phyloP scores from a whole-genome alignment of 2,329 filamentous ascomycete species.

The Chalaropsis ovoidea region DNA sequence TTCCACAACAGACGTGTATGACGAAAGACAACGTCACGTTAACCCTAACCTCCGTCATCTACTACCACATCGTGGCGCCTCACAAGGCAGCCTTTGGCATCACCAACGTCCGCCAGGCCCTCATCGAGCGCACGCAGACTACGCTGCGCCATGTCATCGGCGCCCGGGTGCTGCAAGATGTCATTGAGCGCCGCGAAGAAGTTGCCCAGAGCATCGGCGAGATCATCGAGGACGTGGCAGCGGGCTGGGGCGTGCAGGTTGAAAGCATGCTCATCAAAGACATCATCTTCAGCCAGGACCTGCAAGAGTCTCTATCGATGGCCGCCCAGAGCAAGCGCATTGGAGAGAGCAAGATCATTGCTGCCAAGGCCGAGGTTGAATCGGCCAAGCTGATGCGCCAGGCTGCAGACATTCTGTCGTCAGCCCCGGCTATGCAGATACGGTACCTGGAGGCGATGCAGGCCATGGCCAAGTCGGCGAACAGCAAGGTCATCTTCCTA shows the following conservation, averaged over 20 bases:
- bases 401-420: constrained; percentile 85
- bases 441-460: constrained; percentile 98
- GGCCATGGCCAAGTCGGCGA: constrained; percentile 89
- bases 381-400: constrained; percentile 86
- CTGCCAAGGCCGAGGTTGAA: constrained; percentile 93
- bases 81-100: constrained; percentile 98
- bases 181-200: constrained; percentile 96
- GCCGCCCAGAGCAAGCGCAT: constrained; percentile 97
- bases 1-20: constrained; percentile 95
- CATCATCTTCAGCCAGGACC: constrained; percentile 89
- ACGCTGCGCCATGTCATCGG: constrained; percentile 94
- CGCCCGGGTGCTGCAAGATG: constrained; percentile 88
- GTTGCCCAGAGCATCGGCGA: constrained; percentile 89
- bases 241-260: constrained; percentile 89
- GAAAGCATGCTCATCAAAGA: constrained; percentile 99
- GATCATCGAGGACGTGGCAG: constrained; percentile 92
- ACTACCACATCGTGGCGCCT: constrained; percentile 92
- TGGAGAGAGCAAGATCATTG: constrained; percentile 96
- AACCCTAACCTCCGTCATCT: constrained; percentile 90
- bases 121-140: constrained; percentile 94
- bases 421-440: constrained; percentile 95
- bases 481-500: constrained; percentile 79
- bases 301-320: constrained; percentile 96
- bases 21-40: constrained; percentile 98
- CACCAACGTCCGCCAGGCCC: constrained; percentile 85